Conservation (phyloP, 345 rosid species). For the Noccaea caerulescens region DNA sequence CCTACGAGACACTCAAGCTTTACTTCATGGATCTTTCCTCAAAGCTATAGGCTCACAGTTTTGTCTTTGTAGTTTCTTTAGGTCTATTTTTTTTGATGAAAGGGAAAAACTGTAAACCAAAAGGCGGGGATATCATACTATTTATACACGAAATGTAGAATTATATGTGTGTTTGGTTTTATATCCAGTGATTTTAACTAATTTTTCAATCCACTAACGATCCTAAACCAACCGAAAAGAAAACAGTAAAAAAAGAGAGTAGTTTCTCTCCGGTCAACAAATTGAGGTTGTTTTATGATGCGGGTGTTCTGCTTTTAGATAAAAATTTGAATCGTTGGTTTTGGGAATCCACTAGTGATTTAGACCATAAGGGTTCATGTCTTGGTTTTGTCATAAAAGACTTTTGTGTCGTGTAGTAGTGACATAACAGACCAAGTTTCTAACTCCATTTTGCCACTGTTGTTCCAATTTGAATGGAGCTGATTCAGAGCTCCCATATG, state of each 20-base stretch:
- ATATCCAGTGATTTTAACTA: neutral
- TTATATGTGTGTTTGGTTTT: neutral
- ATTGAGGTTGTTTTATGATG: too few relatives aligned
- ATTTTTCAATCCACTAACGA: too few relatives aligned
- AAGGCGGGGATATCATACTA: neutral
- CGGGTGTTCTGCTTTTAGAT: too few relatives aligned
- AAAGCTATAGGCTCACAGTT: slow-evolving; percentile 36
- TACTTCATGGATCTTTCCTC: slow-evolving; percentile 55
- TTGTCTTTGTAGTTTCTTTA: slow-evolving; percentile 36
- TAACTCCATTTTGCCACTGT: neutral
- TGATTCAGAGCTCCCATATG: neutral
- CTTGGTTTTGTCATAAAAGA: too few relatives aligned
- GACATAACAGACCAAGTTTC: too few relatives aligned
- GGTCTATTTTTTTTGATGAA: slow-evolving; percentile 47
- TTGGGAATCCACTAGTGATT: too few relatives aligned
- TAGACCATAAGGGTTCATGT: too few relatives aligned
- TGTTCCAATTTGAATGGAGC: neutral
- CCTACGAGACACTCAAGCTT: slow-evolving; percentile 81
- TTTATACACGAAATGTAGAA: slow-evolving; percentile 25
- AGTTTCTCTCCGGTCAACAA: too few relatives aligned
- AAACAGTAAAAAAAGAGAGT: too few relatives aligned
- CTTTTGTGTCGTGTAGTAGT: too few relatives aligned
- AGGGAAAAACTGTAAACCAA: slow-evolving; percentile 25
- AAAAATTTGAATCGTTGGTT: too few relatives aligned
- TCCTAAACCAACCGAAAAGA: too few relatives aligned